These are phyloP conservation scores for Dothiorella sarmentorum DNA, from an alignment of 2,329 filamentous ascomycete species.

Conservation along the genomic window DNA sequence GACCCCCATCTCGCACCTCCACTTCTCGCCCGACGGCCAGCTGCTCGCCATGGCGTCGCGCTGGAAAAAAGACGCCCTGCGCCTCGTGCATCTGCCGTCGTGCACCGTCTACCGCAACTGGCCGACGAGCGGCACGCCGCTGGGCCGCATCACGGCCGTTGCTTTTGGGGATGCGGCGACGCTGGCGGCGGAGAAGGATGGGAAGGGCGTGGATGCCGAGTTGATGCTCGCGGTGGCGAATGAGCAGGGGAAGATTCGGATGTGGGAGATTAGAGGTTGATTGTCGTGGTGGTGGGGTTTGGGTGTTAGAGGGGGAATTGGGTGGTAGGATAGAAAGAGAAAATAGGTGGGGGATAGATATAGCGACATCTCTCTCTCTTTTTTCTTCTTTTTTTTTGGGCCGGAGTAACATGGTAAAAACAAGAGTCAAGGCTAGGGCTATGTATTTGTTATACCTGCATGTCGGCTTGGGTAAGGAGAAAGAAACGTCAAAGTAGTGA, in stretches of 20 bases:
- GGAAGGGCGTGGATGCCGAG: slow-evolving; percentile 22
- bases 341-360: too few species aligned
- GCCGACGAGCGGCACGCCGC: slow-evolving; percentile 85
- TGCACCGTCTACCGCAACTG: slow-evolving; percentile 96
- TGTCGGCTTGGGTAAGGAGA: too few species aligned
- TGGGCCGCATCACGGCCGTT: slow-evolving; percentile 71
- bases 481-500: too few species aligned
- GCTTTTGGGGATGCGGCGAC: slow-evolving; percentile 43
- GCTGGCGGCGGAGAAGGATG: slow-evolving; percentile 44
- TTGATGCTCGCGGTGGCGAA: slow-evolving; percentile 76
- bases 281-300: too few species aligned
- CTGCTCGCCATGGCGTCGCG: slow-evolving; percentile 80
- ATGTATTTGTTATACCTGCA: too few species aligned
- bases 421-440: too few species aligned
- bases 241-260: slow-evolving; percentile 78
- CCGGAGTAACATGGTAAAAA: too few species aligned
- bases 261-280: slow-evolving; percentile 67
- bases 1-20: slow-evolving; percentile 74
- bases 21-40: slow-evolving; percentile 86
- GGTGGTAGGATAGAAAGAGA: neutral
- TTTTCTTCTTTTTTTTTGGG: too few species aligned
- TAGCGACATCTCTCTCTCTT: too few species aligned
- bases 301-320: neutral
- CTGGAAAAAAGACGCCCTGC: slow-evolving; percentile 83
- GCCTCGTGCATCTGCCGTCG: slow-evolving; percentile 82